phyloP scores from a whole-genome alignment of 177 flowering plant species.

The Tripterygium wilfordii region DNA sequence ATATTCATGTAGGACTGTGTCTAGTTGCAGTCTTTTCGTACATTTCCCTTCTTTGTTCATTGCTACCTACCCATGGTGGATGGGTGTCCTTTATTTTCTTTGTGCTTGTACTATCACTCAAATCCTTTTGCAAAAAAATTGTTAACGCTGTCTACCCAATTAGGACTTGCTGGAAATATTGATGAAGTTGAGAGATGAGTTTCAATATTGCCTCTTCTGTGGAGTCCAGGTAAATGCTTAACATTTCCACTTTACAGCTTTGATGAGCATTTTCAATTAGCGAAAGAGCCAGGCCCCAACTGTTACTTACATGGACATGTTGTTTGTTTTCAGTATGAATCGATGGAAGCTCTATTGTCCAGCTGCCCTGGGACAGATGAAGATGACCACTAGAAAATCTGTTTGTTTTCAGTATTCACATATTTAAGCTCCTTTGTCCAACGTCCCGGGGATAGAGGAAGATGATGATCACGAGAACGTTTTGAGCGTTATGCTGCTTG shows the following conservation, averaged over 20 bases:
- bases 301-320: neutral
- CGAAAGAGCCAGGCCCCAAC: neutral
- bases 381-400: conserved; percentile 61
- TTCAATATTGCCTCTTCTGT: conserved; percentile 83
- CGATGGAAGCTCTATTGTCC: conserved; percentile 57
- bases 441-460: neutral
- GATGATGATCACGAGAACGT: no score
- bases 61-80: no score
- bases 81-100: neutral
- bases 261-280: neutral
- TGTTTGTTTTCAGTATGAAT: conserved; percentile 64
- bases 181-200: conserved; percentile 71
- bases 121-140: neutral
- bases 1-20: no score
- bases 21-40: no score
- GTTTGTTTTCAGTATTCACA: neutral
- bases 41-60: no score
- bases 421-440: neutral
- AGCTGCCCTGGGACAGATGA: conserved; percentile 81
- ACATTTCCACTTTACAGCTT: neutral
- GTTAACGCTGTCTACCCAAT: conserved; percentile 8
- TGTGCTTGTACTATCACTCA: neutral
- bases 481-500: no score
- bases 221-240: conserved; percentile 65
- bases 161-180: conserved; percentile 79